Conservation (phyloP, 2,329 filamentous ascomycete species). For the Pleomassaria siparia region DNA sequence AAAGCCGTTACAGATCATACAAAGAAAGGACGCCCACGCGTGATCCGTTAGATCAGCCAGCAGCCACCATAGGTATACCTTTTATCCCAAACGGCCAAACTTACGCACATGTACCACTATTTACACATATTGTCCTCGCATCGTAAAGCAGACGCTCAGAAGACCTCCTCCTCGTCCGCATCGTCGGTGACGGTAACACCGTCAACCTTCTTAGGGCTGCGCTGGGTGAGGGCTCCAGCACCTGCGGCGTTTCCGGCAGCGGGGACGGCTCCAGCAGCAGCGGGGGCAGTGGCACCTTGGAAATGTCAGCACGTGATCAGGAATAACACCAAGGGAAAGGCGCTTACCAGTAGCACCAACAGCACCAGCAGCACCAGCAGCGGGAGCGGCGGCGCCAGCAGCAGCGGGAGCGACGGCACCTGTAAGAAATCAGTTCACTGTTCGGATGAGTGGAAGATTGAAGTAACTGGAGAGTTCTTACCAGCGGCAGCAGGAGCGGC, state of each 20-base stretch:
- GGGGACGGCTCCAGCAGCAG: conserved; percentile 8
- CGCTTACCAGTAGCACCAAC: too few relatives aligned
- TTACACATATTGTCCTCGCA: not conserved
- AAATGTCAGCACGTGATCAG: too few relatives aligned
- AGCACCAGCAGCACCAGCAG: too few relatives aligned
- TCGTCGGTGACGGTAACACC: conserved; percentile 29
- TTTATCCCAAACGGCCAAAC: not conserved
- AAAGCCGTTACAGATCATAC: too few relatives aligned
- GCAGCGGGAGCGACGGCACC: not conserved
- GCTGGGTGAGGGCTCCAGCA: not conserved
- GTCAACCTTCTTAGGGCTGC: conserved; percentile 15
- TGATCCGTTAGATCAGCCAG: not conserved
- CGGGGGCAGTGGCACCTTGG: conserved; percentile 5
- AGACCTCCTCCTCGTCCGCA: conserved; percentile 40
- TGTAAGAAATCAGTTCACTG: not conserved
- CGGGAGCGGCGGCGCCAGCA: too few relatives aligned
- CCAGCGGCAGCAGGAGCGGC: conserved; percentile 1
- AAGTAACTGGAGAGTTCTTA: not conserved
- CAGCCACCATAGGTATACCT: not conserved
- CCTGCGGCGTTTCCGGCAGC: conserved; percentile 7
- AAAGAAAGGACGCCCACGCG: not conserved
- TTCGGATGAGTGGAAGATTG: not conserved
- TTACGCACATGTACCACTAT: conserved; percentile 1
- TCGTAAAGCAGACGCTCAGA: not conserved
- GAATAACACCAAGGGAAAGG: too few relatives aligned